These are phyloP conservation scores for Rhodamnia argentea DNA, from an alignment of 345 rosid genomes.

Conservation along the genomic window DNA sequence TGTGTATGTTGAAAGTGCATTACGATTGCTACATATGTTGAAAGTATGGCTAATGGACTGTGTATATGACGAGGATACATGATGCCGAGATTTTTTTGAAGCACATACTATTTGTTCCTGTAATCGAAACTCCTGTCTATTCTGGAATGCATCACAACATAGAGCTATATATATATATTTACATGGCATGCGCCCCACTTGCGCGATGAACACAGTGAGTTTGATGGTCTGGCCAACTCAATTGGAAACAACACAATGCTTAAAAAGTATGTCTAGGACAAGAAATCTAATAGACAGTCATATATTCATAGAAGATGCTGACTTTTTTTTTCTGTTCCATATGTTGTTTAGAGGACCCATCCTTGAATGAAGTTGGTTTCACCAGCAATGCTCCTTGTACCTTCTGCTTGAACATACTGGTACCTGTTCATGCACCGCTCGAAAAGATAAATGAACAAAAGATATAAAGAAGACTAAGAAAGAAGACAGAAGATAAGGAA, in stretches of 20 bases:
- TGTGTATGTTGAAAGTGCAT: background rate
- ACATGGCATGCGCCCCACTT: background rate
- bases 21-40: background rate
- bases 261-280: background rate
- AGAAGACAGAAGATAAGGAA: background rate
- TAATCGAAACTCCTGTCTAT: background rate
- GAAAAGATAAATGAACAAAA: background rate
- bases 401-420: conserved; percentile 51
- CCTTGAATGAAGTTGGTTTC: conserved; percentile 66
- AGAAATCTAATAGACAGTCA: background rate
- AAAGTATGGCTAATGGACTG: background rate
- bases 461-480: background rate
- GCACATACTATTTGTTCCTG: background rate
- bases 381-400: conserved; percentile 10
- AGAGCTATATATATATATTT: background rate
- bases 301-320: background rate
- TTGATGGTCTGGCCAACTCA: background rate
- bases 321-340: background rate
- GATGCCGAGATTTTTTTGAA: background rate
- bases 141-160: background rate
- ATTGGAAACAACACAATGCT: background rate
- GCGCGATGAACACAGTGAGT: background rate
- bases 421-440: conserved; percentile 26
- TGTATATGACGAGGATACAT: background rate
- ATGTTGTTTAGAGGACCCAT: conserved; percentile 49